Evolutionary conservation across 192 early-diverging fungal genomes (phyloP), one percentile per base, ranked within the genome.

Genomic region (Powellomyces hirtus): DNA sequence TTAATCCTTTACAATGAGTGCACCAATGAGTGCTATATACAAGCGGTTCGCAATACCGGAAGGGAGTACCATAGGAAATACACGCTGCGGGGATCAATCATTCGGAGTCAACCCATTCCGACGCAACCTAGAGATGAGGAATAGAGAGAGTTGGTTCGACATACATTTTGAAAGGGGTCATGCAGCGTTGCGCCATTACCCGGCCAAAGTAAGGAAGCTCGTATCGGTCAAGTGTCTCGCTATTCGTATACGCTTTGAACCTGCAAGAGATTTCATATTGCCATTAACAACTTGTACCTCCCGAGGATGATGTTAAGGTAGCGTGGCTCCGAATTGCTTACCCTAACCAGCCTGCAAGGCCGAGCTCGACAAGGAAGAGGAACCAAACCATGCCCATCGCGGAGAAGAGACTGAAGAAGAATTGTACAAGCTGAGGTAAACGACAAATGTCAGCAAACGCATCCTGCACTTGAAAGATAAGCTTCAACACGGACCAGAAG

Each of bases 211-310:
- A 89, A 0, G 91, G 91, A 11, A 91, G 33, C 38, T 86, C 66
- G 59, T 84, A 91, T 40, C 91, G 85, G 62, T 89, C 87, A 60
- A 92, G 79, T 4, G 86, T 79, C 34, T 85, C 86, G 8, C 83
- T 87, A 58, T 90, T 87, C 45, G 84, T 57, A 75, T 90, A 91
- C 1, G 91, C 91, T 38, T 82, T 77, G 44, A 86, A 89, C 20
- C 83, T 86, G 30, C 42, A 35, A 26, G 18, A 66, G 44, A 35
- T 20, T 45, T n/a, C 16, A 40, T 6, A 5, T 6, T 50, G 44
- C 38, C 4, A 4, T 10, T 46, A 34, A 2, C 42, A 49, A 6
- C 16, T 3, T 8, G 10, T 18, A 18, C 18, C 13, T 8, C 37
- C 26, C 62, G 0, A 1, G n/a, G n/a, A n/a, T n/a, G n/a, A n/a